Base-by-base conservation (phyloP, 805 yeast genomes). In the Yarrowia keelungensis region DNA sequence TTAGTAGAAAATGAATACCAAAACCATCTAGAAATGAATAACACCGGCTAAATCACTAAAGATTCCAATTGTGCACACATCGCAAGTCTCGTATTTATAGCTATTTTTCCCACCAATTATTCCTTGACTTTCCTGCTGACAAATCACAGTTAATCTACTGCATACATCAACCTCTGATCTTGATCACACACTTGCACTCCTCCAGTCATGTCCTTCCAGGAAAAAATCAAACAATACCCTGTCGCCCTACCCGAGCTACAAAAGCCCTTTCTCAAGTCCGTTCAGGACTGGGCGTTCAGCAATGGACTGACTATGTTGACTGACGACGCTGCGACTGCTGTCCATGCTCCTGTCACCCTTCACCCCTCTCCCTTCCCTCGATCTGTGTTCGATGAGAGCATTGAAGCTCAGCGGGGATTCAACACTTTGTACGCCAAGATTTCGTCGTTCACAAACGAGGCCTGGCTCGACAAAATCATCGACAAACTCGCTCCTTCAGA, bases 311-410 rank as follows among this genome's bases (percentile, higher is more conserved):
- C 87, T n/a, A 88, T 93, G 87, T 89, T 90, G 73, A 92, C 88
- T 1, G 81, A 83, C 35, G 86, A 82, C 73, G 71, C 26, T 82
- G 79, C 72, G n/a, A 80, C 80, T 50, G 83, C 86, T 15, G 78
- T 79, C 22, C 84, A 84, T 65, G 97, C 97, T 1, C 99, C 99
- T 46, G 87, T 92, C 10, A 95, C 99, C 1, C 74, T 94, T 38
- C 92, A 82, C 75, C 99, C 99, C 5, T 90, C 98, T 0, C 97
- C 97, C 8, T 87, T 92, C 72, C 94, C 97, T 4, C 82, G 79
- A 69, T 67, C 75, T 1, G 86, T 89, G 67, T 94, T 91, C 76
- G 82, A 85, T 10, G 81, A 83, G 70, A 97, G 97, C 1, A 74
- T 86, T 35, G 78, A 77, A 4, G 87, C 92, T 12, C 97, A 93